Base-by-base conservation (phyloP, 2,329 filamentous ascomycete species). In the Macroventuria anomochaeta region DNA sequence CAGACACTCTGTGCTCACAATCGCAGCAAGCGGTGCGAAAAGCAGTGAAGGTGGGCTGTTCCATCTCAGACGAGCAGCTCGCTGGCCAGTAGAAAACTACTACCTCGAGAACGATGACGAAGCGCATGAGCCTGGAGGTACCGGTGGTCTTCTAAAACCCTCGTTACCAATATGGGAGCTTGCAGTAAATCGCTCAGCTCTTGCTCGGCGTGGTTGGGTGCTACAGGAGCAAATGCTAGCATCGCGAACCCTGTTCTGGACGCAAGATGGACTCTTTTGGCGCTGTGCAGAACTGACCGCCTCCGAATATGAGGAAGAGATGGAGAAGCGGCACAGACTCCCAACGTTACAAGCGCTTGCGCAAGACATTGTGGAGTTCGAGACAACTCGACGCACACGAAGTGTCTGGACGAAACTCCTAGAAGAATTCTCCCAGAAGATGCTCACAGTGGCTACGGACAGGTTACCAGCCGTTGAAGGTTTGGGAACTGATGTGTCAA, bases 201-300 rank as follows among this genome's bases (percentile, higher is more conserved):
- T 50, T 11, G 12, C 29, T 4, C 15, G 7, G 3, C 46, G 46
- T 7, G 46, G 46, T 1, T 50, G 46, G 46, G 46, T 37, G 1
- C 13, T 50, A 6, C 46, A 50, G 6, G 46, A 50, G 5, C 46
- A 38, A 7, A 42, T 42, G 38, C 15, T 34, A 2, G 21, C 46
- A 8, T 42, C 31, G 2, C 37, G 38, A 1, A 31, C 31, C 7
- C 21, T 50, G 12, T 37, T 23, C 15, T 50, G 37, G 23, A 50
- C 46, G 2, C 15, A 37, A 1, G 17, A 42, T 1, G 46, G 46
- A 12, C 1, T 50, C 2, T 50, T 50, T 10, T 50, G 46, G 46
- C 5, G 17, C 4, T 50, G 46, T 6, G 23, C 13, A 1, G 15
- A 37, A 23, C 13, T 26, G 6, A 7, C 12, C 2, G 10, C 29